Percentiles rank a stretch among this genome's conserved stretches.
phyloP scores from a whole-genome alignment of 192 early-diverging fungal genomes.

The Backusella liffmaniae region DNA sequence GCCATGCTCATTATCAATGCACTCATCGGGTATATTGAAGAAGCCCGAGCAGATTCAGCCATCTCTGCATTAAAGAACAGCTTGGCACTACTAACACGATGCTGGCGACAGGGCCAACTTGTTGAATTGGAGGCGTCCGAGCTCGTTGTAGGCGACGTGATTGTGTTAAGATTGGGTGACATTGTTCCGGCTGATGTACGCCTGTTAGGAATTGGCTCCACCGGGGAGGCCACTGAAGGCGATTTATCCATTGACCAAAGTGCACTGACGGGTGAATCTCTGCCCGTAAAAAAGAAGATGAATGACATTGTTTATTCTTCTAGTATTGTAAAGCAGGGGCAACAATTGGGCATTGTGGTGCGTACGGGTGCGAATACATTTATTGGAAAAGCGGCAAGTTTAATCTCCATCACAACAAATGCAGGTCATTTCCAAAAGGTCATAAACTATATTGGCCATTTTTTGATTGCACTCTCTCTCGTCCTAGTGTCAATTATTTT shows the following conservation, averaged over 20 bases:
- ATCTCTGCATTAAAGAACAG: slow-evolving; percentile 71
- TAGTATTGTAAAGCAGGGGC: slow-evolving; percentile 73
- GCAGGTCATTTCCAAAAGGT: slow-evolving; percentile 79
- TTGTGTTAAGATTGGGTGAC: slow-evolving; percentile 70
- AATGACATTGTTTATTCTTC: slow-evolving; percentile 67
- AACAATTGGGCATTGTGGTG: slow-evolving; percentile 67
- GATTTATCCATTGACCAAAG: slow-evolving; percentile 68
- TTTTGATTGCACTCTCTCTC: slow-evolving; percentile 61
- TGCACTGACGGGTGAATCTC: slow-evolving; percentile 73
- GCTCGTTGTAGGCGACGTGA: slow-evolving; percentile 71
- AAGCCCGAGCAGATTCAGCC: slow-evolving; percentile 70
- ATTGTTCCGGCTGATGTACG: slow-evolving; percentile 73
- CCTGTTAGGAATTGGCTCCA: slow-evolving; percentile 47
- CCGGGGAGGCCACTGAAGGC: slow-evolving; percentile 49
- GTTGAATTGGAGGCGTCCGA: slow-evolving; percentile 46
- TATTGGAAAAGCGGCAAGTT: slow-evolving; percentile 70
- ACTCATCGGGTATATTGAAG: slow-evolving; percentile 69
- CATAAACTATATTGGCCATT: slow-evolving; percentile 75
- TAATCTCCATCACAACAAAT: slow-evolving; percentile 66
- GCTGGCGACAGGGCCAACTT: slow-evolving; percentile 55
- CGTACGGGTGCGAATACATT: slow-evolving; percentile 76
- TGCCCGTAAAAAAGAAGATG: slow-evolving; percentile 56
- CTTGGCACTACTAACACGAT: slow-evolving; percentile 60
- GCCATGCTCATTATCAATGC: slow-evolving; percentile 64
- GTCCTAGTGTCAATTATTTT: slow-evolving; percentile 56